Evolutionary conservation across 2,329 filamentous ascomycete genomes (phyloP).

Genomic region (Neodidymelliopsis sp.): DNA sequence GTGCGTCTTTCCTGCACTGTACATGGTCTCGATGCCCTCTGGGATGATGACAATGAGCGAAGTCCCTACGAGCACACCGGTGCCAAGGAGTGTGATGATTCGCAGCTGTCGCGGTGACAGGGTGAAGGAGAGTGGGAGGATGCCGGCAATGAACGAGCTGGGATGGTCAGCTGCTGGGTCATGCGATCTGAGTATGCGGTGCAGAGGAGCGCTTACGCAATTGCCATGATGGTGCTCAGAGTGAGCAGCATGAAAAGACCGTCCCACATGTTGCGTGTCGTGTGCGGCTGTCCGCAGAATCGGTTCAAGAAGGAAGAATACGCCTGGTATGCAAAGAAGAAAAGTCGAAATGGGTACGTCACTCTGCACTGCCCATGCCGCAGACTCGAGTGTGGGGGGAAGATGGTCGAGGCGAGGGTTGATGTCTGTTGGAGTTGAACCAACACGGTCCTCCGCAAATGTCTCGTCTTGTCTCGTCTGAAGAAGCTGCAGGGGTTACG

Average conservation of each 20-base stretch:
- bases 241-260: conserved; percentile 70
- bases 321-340: conserved; percentile 25
- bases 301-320: conserved; percentile 22
- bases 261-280: conserved; percentile 60
- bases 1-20: conserved; percentile 59
- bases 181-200: neutral
- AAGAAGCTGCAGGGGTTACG: conserved; percentile 20
- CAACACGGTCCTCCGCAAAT: conserved; percentile 17
- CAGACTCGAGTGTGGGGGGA: neutral
- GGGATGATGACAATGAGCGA: conserved; percentile 97
- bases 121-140: conserved; percentile 86
- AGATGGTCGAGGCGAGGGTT: conserved; percentile 7
- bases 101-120: conserved; percentile 87
- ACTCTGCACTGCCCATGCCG: conserved; percentile 29
- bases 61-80: conserved; percentile 92
- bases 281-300: conserved; percentile 17
- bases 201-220: conserved; percentile 59
- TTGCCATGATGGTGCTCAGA: conserved; percentile 70
- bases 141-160: conserved; percentile 93
- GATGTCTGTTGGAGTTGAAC: conserved; percentile 10
- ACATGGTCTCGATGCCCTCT: conserved; percentile 91
- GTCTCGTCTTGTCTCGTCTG: conserved; percentile 16
- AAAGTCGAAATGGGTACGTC: conserved; percentile 11
- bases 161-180: conserved; percentile 23
- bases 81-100: conserved; percentile 88